These are phyloP conservation scores for Dendrothele bispora DNA, from an alignment of 768 basidiomycete genomes.

Conservation along the genomic window DNA sequence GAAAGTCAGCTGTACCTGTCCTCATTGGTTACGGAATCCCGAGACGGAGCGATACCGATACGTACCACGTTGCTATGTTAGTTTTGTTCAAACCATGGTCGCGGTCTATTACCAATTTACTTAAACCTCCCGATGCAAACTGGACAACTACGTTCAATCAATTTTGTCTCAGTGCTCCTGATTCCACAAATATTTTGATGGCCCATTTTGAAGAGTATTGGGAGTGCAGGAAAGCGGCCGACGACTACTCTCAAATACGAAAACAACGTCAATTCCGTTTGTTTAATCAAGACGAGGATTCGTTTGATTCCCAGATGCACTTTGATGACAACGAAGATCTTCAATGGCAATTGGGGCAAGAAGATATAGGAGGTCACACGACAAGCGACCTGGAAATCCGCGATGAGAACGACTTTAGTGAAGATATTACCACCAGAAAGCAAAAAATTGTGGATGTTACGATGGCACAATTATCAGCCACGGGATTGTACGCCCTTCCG, in stretches of 20 bases:
- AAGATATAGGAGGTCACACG: no score
- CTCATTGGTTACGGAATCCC: slow-evolving; percentile 1
- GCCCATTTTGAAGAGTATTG: slow-evolving; percentile 12
- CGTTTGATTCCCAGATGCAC: background rate
- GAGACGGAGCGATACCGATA: background rate
- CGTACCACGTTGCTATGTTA: background rate
- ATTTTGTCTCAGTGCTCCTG: background rate
- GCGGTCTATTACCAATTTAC: background rate
- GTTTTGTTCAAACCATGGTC: background rate
- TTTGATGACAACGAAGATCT: background rate
- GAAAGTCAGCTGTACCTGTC: background rate
- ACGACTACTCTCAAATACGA: slow-evolving; percentile 9
- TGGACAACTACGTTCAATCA: slow-evolving; percentile 1
- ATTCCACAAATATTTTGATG: slow-evolving; percentile 1
- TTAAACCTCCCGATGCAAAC: slow-evolving; percentile 1
- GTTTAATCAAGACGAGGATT: background rate
- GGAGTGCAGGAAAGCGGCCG: slow-evolving; percentile 10
- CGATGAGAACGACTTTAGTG: no score
- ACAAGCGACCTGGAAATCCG: background rate
- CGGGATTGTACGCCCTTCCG: no score
- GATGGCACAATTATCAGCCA: no score
- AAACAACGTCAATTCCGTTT: background rate
- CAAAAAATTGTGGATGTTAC: no score
- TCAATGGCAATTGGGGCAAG: no score
- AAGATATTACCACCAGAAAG: no score